Evolutionary conservation across 352 stramenopile species (phyloP), one percentile per base, ranked within the genome.

Genomic region (Poterioochromonas sp.): DNA sequence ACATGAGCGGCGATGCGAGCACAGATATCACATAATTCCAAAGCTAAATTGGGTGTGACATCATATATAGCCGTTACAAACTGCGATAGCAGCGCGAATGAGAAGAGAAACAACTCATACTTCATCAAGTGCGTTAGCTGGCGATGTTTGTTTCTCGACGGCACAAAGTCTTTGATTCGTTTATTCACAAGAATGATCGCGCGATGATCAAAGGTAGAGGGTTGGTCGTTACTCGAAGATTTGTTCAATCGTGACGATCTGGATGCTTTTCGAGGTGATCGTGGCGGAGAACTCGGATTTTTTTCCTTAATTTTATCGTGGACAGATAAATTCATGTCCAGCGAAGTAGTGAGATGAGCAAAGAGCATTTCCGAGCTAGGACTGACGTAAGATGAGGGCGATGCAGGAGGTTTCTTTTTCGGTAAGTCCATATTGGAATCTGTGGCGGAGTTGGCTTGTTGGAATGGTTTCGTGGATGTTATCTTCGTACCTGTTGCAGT

Each of bases 91-190:
- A 68, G 29, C 12, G 58, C 12, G 58, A 68, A 68, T 37, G 58
- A 37, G 58, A 68, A 68, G 12, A 68, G 29, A 68, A 12, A 68
- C 58, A 68, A 35, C 58, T 68, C 58, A 68, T 68, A 68, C 47
- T 58, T 58, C 47, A 58, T 58, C 47, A 58, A 58, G 47, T 58
- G 47, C 47, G 47, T 58, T 58, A 58, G 47, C 47, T 58, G 47
- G 47, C 47, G 47, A 58, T 58, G 47, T 58, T 58, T 58, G 47
- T 58, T 58, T 58, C 47, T 58, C 47, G 47, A 58, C 47, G 47
- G 47, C 47, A 58, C 47, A 58, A 58, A 58, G 47, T 58, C 47
- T 58, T 58, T 58, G 47, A 58, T 58, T 58, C 47, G 47, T 58
- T 58, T 58, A 58, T 58, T 58, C 47, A 58, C 47, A 58, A 58